phyloP scores from a whole-genome alignment of 179 eudicot genomes.

The Beta lomatogona region DNA sequence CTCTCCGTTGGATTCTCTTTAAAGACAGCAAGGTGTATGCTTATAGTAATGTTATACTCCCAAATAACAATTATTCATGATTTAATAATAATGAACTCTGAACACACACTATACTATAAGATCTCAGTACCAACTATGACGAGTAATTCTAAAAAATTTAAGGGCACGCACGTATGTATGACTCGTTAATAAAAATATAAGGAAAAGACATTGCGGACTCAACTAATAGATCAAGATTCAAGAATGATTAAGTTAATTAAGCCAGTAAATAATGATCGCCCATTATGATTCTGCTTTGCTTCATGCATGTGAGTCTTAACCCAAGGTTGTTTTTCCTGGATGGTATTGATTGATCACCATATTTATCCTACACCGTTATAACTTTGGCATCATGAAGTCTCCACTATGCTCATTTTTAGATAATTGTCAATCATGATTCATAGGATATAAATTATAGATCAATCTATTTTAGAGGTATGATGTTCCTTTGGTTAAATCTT shows the following conservation, averaged over 20 bases:
- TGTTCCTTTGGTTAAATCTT: background rate
- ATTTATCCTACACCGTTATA: background rate
- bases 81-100: too few species aligned
- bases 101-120: too few species aligned
- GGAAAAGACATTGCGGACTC: background rate
- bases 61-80: too few species aligned
- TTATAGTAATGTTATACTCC: too few species aligned
- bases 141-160: too few species aligned
- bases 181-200: background rate
- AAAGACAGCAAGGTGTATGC: too few species aligned
- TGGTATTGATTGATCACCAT: constrained; percentile 17
- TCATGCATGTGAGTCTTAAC: background rate
- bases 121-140: too few species aligned
- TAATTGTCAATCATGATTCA: background rate
- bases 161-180: background rate
- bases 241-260: constrained; percentile 17
- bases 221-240: constrained; percentile 3
- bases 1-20: too few species aligned
- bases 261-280: background rate
- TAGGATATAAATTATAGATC: background rate
- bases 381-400: constrained; percentile 16
- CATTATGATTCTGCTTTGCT: constrained; percentile 13
- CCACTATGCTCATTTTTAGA: constrained; percentile 1
- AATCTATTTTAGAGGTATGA: background rate
- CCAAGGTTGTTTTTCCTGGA: constrained; percentile 2